phyloP scores from a whole-genome alignment of 192 early-diverging fungal genomes.

The Backusella tuberculispora region DNA sequence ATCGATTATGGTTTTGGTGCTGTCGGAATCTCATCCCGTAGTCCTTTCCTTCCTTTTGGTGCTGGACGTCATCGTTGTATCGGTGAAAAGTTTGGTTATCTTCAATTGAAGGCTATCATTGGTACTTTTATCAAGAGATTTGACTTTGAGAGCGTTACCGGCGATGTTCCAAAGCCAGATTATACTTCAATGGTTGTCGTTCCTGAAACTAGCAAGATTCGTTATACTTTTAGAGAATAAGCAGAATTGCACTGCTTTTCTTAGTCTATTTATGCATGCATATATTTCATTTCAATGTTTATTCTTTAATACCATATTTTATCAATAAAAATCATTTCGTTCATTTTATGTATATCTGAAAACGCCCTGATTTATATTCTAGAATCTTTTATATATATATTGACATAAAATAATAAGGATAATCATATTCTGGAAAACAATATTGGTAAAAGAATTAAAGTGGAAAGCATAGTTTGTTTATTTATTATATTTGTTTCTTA shows the following conservation, averaged over 20 bases:
- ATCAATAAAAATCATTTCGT: background rate
- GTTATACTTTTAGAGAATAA: conserved; percentile 48
- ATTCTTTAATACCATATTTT: background rate
- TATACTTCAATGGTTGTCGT: conserved; percentile 92
- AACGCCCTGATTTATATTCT: too few species aligned
- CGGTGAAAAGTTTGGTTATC: conserved; percentile 93
- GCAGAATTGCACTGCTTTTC: background rate
- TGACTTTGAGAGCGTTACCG: conserved; percentile 61
- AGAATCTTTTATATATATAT: background rate
- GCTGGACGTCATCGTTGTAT: conserved; percentile 98
- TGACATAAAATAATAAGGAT: background rate
- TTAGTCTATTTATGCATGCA: conserved; percentile 6
- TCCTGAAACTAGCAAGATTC: conserved; percentile 65
- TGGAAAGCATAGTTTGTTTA: too few species aligned
- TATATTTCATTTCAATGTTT: conserved; percentile 3
- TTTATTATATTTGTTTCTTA: too few species aligned
- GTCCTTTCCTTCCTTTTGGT: conserved; percentile 93
- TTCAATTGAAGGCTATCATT: conserved; percentile 95
- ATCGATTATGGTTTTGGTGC: conserved; percentile 81
- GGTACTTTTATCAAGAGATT: conserved; percentile 81
- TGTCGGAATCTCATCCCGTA: conserved; percentile 67
- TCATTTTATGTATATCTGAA: background rate
- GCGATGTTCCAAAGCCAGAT: conserved; percentile 79
- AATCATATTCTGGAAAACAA: too few species aligned
- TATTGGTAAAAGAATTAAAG: too few species aligned